Evolutionary conservation across 1,284 basidiomycete genomes (phyloP).

Genomic region (Porodaedalea pini): DNA sequence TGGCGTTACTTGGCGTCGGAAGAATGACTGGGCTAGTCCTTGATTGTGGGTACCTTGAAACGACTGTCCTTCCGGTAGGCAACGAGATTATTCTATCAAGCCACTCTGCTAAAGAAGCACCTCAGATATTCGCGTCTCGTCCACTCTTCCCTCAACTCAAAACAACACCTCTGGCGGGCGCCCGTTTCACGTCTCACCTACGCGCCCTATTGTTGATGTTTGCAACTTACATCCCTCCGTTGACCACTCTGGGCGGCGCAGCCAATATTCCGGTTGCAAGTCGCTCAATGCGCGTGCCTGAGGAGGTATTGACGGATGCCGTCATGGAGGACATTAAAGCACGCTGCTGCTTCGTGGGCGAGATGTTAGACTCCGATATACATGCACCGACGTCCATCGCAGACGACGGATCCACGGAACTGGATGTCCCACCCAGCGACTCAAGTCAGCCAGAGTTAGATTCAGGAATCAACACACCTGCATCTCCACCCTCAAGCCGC

Average conservation of each 20-base stretch:
- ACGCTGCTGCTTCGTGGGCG: constrained; percentile 75
- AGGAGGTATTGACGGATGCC: constrained; percentile 67
- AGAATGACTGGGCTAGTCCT: constrained; percentile 90
- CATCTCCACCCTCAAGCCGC: constrained; percentile 32
- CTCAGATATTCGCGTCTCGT: constrained; percentile 82
- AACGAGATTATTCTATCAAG: neutral
- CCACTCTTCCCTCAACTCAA: constrained; percentile 79
- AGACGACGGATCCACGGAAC: constrained; percentile 43
- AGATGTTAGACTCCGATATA: constrained; percentile 40
- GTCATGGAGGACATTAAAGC: constrained; percentile 84
- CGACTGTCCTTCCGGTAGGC: constrained; percentile 81
- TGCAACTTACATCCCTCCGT: constrained; percentile 77
- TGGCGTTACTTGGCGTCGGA: constrained; percentile 82
- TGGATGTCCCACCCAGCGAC: constrained; percentile 47
- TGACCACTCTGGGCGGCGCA: constrained; percentile 59
- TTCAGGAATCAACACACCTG: constrained; percentile 20
- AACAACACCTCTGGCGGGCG: constrained; percentile 81
- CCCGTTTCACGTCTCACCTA: constrained; percentile 70
- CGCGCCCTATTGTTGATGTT: constrained; percentile 76
- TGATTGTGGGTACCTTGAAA: constrained; percentile 89
- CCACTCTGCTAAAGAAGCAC: neutral
- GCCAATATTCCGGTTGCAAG: constrained; percentile 59
- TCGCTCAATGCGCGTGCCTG: constrained; percentile 63
- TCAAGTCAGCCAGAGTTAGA: constrained; percentile 49
- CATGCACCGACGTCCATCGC: constrained; percentile 42